phyloP scores from a whole-genome alignment of 2,329 filamentous ascomycete species.

The Xylaria digitata region DNA sequence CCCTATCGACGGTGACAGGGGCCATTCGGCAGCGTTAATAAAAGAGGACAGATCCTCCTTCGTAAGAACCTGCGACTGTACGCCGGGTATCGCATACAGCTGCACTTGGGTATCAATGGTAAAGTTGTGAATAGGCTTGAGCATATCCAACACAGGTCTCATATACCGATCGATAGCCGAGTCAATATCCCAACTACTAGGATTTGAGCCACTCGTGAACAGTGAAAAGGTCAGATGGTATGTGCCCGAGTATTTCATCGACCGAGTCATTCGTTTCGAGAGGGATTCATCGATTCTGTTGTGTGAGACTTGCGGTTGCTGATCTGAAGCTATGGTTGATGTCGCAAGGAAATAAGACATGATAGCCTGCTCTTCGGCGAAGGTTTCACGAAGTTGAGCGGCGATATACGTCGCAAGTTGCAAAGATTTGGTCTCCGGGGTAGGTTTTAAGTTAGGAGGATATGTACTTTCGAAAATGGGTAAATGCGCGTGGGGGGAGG shows the following conservation, averaged over 20 bases:
- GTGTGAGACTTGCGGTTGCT: slow-evolving; percentile 58
- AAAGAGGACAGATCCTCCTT: slow-evolving; percentile 93
- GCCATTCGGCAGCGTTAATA: slow-evolving; percentile 98
- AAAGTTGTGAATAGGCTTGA: slow-evolving; percentile 90
- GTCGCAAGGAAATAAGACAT: slow-evolving; percentile 79
- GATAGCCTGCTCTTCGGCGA: slow-evolving; percentile 88
- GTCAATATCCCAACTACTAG: slow-evolving; percentile 93
- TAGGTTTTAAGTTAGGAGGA: slow-evolving; percentile 73
- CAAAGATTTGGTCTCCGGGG: slow-evolving; percentile 75
- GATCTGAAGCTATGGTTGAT: slow-evolving; percentile 63
- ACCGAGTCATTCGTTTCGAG: slow-evolving; percentile 80
- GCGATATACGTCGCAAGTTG: slow-evolving; percentile 82
- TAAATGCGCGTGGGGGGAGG: slow-evolving; percentile 74
- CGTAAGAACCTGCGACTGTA: slow-evolving; percentile 72
- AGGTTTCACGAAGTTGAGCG: slow-evolving; percentile 79
- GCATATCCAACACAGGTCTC: slow-evolving; percentile 80
- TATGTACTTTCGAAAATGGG: slow-evolving; percentile 83
- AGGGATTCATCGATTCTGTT: slow-evolving; percentile 66
- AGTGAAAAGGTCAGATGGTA: slow-evolving; percentile 97
- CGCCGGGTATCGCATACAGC: slow-evolving; percentile 82
- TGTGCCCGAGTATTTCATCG: slow-evolving; percentile 89
- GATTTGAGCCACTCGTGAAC: slow-evolving; percentile 81
- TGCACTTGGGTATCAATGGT: slow-evolving; percentile 97
- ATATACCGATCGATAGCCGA: slow-evolving; percentile 83
- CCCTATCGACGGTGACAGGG: slow-evolving; percentile 91